A percentile compares a stretch with the other conserved stretches of the same genome.
Evolutionary conservation across 2,329 filamentous ascomycete species (phyloP).

Genomic region (Botrytis aclada): DNA sequence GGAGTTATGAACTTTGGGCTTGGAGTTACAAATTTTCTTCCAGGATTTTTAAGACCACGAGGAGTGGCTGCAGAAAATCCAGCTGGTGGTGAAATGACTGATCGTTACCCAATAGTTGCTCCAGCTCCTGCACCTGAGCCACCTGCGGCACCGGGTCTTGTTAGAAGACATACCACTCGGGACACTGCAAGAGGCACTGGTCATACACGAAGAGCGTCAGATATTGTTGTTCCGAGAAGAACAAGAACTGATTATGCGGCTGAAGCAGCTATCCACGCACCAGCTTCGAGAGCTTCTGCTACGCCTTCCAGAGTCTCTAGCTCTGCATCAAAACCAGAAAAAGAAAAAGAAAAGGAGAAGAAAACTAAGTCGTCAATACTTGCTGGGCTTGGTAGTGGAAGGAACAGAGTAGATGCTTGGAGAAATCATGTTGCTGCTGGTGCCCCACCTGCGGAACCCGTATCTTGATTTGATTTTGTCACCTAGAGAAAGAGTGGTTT

Average conservation of each 20-base stretch:
- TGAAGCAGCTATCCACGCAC: slow-evolving; percentile 32
- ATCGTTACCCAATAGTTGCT: slow-evolving; percentile 25
- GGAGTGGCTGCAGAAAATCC: slow-evolving; percentile 22
- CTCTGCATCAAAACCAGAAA: background rate
- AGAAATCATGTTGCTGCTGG: slow-evolving; percentile 34
- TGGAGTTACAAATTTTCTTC: slow-evolving; percentile 37
- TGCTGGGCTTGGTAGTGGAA: slow-evolving; percentile 32
- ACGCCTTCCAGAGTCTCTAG: slow-evolving; percentile 6
- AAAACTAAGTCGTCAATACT: slow-evolving; percentile 23
- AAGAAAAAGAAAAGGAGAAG: background rate
- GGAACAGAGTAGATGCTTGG: slow-evolving; percentile 36
- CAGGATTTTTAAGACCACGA: slow-evolving; percentile 31
- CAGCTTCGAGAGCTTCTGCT: slow-evolving; percentile 20
- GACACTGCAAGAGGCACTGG: slow-evolving; percentile 26
- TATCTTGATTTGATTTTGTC: slow-evolving; percentile 23
- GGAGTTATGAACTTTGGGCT: slow-evolving; percentile 37
- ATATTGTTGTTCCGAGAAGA: slow-evolving; percentile 32
- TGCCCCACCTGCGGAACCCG: slow-evolving; percentile 33
- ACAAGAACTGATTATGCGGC: slow-evolving; percentile 31
- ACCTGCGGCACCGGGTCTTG: slow-evolving; percentile 23
- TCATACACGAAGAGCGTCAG: slow-evolving; percentile 22
- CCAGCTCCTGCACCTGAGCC: slow-evolving; percentile 15
- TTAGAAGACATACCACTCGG: slow-evolving; percentile 32
- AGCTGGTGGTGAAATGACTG: slow-evolving; percentile 23
- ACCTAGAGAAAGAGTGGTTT: background rate